Evolutionary conservation across 257 asterid species (phyloP), one percentile per base, ranked within the genome.

Genomic region (Cynanchum wilfordii): DNA sequence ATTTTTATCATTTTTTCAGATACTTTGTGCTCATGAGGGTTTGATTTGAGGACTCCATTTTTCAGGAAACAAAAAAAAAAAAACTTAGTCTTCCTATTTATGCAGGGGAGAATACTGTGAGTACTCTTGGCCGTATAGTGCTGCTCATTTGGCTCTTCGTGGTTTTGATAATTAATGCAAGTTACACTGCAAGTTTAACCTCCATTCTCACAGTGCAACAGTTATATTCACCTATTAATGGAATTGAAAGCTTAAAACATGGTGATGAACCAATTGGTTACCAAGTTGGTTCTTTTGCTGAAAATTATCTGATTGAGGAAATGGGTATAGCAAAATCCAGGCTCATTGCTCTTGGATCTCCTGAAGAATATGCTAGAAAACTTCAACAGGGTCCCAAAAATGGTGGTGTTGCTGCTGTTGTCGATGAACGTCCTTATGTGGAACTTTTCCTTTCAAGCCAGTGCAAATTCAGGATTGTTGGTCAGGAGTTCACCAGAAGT

Each of bases 151-250:
- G 96, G 96, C 91, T 87, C 9, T 89, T 89, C 72, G 81, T 87
- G 66, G 78, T 89, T 63, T 64, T 89, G 79, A 86, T 89, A 76
- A 71, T 87, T 58, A 89, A 82, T 44, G 86, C 96, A 16, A 89
- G 90, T 73, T 89, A 89, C 76, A 89, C 96, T 1, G 93, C 96
- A 25, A 87, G 88, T 82, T 82, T 89, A 82, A 84, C 96, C 59
- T 84, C 96, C 17, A 84, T 86, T 76, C 86, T 87, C 76, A 89
- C 96, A 5, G 93, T 87, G 25, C 83, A 83, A 79, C 93, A 86
- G 75, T 83, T 87, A 25, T 89, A 85, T 68, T 81, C 93, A 19
- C 79, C 86, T 12, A 84, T 89, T 38, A 86, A 84, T 47, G 91
- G 91, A 40, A 73, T 89, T 40, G 87, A 87, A 24, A 80, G 81